These are phyloP conservation scores for Coemansia furcata DNA, from an alignment of 192 early-diverging fungal species.

Conservation along the genomic window DNA sequence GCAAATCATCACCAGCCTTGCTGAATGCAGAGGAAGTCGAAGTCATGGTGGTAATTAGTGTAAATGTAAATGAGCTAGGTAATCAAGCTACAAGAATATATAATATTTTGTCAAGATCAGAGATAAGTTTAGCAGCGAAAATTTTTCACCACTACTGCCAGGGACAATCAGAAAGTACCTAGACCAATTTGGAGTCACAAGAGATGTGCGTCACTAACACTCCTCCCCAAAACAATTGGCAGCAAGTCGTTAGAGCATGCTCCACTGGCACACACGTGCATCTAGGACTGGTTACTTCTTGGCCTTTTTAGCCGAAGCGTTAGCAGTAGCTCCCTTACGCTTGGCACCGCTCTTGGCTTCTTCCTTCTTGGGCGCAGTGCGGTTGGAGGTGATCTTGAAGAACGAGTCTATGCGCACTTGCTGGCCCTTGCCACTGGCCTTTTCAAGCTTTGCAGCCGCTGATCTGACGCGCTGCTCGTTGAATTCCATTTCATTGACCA, in stretches of 20 bases:
- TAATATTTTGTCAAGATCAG: constrained; percentile 3
- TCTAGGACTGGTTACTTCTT: constrained; percentile 11
- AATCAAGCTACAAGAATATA: neutral
- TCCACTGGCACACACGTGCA: neutral
- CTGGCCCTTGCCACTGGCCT: constrained; percentile 71
- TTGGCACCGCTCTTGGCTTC: constrained; percentile 5
- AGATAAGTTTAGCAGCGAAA: neutral
- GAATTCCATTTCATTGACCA: constrained; percentile 96
- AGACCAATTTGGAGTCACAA: neutral
- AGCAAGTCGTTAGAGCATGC: neutral
- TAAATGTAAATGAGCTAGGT: neutral
- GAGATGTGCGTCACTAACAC: constrained; percentile 6
- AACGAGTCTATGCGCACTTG: constrained; percentile 93
- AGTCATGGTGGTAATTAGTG: constrained; percentile 18
- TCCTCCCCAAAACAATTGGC: neutral
- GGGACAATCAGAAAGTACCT: neutral
- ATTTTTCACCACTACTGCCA: neutral
- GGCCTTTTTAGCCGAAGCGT: constrained; percentile 15
- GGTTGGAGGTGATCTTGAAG: constrained; percentile 60
- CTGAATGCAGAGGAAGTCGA: constrained; percentile 50
- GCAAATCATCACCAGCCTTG: constrained; percentile 75
- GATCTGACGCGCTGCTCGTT: constrained; percentile 88
- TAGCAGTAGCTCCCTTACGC: constrained; percentile 20
- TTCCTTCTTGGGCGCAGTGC: constrained; percentile 1
- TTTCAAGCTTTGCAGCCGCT: constrained; percentile 75